Evolutionary conservation across 202 grass and related monocot genomes (phyloP).

Genomic region (Panicum hallii): DNA sequence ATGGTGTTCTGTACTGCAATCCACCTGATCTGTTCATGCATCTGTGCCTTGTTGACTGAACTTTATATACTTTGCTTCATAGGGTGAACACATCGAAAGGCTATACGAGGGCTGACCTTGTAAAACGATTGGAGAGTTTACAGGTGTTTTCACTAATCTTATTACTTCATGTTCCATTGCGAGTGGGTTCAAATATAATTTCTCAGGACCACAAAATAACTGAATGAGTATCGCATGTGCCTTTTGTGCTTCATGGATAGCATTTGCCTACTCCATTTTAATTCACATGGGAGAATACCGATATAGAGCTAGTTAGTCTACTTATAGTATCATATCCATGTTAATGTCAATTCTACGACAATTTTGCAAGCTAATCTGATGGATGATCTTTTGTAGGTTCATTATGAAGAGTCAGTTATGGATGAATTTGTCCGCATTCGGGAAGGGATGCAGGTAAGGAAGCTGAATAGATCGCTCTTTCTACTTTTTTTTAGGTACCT

Average conservation of each 20-base stretch:
- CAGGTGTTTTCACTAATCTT: slow-evolving; percentile 65
- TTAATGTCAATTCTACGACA: slow-evolving; percentile 10
- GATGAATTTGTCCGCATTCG: slow-evolving; percentile 80
- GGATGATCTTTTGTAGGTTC: slow-evolving; percentile 63
- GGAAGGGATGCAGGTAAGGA: slow-evolving; percentile 86
- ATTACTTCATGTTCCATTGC: slow-evolving; percentile 21
- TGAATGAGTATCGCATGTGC: slow-evolving; percentile 13
- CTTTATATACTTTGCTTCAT: slow-evolving; percentile 32
- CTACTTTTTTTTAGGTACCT: background rate
- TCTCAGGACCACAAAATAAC: slow-evolving; percentile 21
- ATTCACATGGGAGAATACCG: slow-evolving; percentile 14
- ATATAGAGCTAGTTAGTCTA: slow-evolving; percentile 14
- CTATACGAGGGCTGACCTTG: slow-evolving; percentile 78
- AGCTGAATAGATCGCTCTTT: slow-evolving; percentile 35
- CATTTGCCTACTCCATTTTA: slow-evolving; percentile 3
- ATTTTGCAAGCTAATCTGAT: slow-evolving; percentile 46
- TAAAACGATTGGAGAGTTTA: slow-evolving; percentile 69
- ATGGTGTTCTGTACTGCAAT: slow-evolving; percentile 3
- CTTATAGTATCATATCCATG: background rate
- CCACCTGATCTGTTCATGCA: slow-evolving; percentile 32
- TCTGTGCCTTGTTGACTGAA: slow-evolving; percentile 29
- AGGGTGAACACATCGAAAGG: slow-evolving; percentile 92
- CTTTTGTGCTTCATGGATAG: background rate
- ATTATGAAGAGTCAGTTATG: slow-evolving; percentile 72
- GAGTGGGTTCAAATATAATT: slow-evolving; percentile 24